A percentile compares a stretch with the other conserved stretches of the same genome.
Evolutionary conservation across 371 early-diverging fungal genomes (phyloP).

Genomic region (Blastocladiella emersonii): DNA sequence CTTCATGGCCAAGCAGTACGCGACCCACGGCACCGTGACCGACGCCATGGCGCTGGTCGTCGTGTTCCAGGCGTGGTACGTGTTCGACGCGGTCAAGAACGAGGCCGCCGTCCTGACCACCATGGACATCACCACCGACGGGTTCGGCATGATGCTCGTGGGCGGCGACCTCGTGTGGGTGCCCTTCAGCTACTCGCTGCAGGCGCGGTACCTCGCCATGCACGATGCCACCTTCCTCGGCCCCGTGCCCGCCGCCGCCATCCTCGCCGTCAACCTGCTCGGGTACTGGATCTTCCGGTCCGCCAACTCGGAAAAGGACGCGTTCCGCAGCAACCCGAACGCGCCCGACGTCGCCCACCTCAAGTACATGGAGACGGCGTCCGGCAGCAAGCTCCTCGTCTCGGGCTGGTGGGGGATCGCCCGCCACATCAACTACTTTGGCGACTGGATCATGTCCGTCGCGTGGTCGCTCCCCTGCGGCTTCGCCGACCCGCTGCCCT

Average conservation of each 20-base stretch:
- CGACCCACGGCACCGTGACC: constrained; percentile 45
- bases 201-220: constrained; percentile 65
- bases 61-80: constrained; percentile 65
- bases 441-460: constrained; percentile 75
- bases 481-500: constrained; percentile 62
- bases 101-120: constrained; percentile 69
- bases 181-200: constrained; percentile 74
- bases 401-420: constrained; percentile 89
- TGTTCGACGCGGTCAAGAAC: constrained; percentile 66
- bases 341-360: constrained; percentile 49
- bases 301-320: constrained; percentile 76
- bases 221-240: constrained; percentile 42
- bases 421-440: constrained; percentile 84
- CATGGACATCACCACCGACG: constrained; percentile 82
- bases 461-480: constrained; percentile 73
- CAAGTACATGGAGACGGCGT: constrained; percentile 60
- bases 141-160: constrained; percentile 86
- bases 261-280: constrained; percentile 38
- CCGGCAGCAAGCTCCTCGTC: constrained; percentile 63
- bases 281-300: constrained; percentile 77
- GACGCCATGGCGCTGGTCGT: constrained; percentile 61
- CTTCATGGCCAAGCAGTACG: constrained; percentile 63
- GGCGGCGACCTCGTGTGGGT: constrained; percentile 84
- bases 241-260: constrained; percentile 17
- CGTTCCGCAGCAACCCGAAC: constrained; percentile 59